Conservation (phyloP, 306 rosid genomes). For the Acmispon strigosus region DNA sequence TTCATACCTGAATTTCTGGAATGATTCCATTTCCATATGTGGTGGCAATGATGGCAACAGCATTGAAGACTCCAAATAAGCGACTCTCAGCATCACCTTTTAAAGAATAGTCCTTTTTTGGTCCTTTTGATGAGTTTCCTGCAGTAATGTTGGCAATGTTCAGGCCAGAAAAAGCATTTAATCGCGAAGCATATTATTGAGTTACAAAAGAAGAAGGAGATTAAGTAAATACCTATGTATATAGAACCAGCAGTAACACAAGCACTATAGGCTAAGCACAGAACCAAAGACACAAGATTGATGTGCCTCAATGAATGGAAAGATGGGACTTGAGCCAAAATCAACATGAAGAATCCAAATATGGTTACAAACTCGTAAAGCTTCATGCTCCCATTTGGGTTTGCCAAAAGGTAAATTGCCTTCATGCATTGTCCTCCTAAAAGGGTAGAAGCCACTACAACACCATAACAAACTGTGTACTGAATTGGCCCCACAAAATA, state of each 20-base stretch:
- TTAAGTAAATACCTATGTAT: constrained; percentile 41
- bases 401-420: constrained; percentile 57
- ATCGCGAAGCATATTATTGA: neutral
- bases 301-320: constrained; percentile 78
- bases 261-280: constrained; percentile 51
- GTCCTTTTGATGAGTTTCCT: constrained; percentile 64
- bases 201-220: neutral
- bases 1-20: constrained; percentile 75
- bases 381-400: constrained; percentile 51
- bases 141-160: neutral
- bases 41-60: constrained; percentile 76
- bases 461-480: constrained; percentile 61
- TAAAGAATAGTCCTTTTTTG: constrained; percentile 52
- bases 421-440: constrained; percentile 82
- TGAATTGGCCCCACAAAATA: constrained; percentile 72
- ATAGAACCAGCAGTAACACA: constrained; percentile 57
- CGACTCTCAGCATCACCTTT: constrained; percentile 32
- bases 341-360: constrained; percentile 68
- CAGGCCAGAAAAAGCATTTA: neutral
- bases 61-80: constrained; percentile 63
- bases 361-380: constrained; percentile 56
- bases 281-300: constrained; percentile 52
- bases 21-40: constrained; percentile 73
- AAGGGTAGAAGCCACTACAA: constrained; percentile 52
- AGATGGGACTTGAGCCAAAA: constrained; percentile 77